These are phyloP conservation scores for Lactarius deliciosus DNA, from an alignment of 768 basidiomycete genomes.

Conservation along the genomic window DNA sequence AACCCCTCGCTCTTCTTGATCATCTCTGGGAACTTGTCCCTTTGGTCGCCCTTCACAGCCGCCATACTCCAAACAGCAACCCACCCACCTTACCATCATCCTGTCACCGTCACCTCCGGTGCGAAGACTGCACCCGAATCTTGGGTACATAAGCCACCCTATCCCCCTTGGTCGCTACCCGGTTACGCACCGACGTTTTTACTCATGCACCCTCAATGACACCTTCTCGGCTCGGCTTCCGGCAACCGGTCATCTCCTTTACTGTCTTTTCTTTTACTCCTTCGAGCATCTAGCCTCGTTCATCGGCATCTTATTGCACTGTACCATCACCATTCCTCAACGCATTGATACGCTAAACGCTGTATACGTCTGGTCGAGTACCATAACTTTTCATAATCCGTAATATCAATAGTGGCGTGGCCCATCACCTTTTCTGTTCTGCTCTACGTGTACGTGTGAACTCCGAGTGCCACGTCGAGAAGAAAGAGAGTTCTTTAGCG, in stretches of 20 bases:
- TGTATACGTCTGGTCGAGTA: slow-evolving; percentile 24
- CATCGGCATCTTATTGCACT: slow-evolving; percentile 25
- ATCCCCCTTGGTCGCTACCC: slow-evolving; percentile 16
- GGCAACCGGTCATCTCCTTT: slow-evolving; percentile 25
- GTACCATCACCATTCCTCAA: slow-evolving; percentile 27
- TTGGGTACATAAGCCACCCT: slow-evolving; percentile 2
- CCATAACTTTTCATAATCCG: slow-evolving; percentile 21
- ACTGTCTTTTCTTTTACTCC: slow-evolving; percentile 12
- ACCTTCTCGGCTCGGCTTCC: slow-evolving; percentile 21
- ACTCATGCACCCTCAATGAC: slow-evolving; percentile 13
- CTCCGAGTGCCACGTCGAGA: slow-evolving; percentile 12
- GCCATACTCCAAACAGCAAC: not conserved
- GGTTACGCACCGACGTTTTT: slow-evolving; percentile 13
- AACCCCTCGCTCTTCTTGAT: slow-evolving; percentile 26
- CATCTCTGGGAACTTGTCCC: slow-evolving; percentile 3
- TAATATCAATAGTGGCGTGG: slow-evolving; percentile 12
- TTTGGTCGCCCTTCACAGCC: not conserved
- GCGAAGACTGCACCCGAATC: not conserved
- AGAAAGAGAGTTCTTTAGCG: not conserved
- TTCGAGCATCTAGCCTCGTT: slow-evolving; percentile 24
- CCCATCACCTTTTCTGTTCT: not conserved
- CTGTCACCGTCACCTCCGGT: not conserved
- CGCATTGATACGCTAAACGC: slow-evolving; percentile 25
- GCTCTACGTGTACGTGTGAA: slow-evolving; percentile 14
- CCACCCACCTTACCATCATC: not conserved